Base-by-base conservation (phyloP, 495 filamentous ascomycete genomes). In the Massariosphaeria phaeospora region DNA sequence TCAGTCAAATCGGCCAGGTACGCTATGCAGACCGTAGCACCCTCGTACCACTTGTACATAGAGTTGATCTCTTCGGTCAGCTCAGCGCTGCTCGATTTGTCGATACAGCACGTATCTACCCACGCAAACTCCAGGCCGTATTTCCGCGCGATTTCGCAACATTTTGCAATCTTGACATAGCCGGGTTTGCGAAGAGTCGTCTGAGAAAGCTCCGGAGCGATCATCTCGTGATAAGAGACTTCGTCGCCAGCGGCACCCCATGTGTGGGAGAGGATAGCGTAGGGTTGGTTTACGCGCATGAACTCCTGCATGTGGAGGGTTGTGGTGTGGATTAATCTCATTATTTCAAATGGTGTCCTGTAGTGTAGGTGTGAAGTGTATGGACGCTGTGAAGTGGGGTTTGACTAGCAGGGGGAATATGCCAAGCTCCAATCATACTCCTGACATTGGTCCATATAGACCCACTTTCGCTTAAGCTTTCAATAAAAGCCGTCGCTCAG, bases 51-150 rank as follows among this genome's bases (percentile, higher is more conserved):
- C 15, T 29, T 6, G 20, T 27, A 60, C 56, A 60, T 54, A 15
- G 56, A 60, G 29, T 55, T 55, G 49, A 60, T 60, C 2, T 41
- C 23, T 26, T 53, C 56, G 7, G 15, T 7, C 2, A 60, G 49
- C 51, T 66, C 63, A 8, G 52, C 44, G 23, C 36, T 52, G 39
- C 56, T 66, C 7, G 12, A 2, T 39, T 66, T 63, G 44, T 66
- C 56, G 27, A 66, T 66, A 29, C 63, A 66, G 47, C 55, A 59
- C 15, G 60, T 66, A 30, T 66, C 63, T 9, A 54, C 21, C 56
- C 56, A 59, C 13, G 39, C 24, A 12, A 30, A 61, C 15, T 48
- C 13, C 3, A 55, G 15, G 4, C 48, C 55, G 12, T 56, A 21
- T 29, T 17, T 2, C 24, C 15, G 4, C 9, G 57, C 57, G 25